Percentiles rank a stretch among this genome's conserved stretches.
Conservation (phyloP, 768 basidiomycete genomes). For the Ephemerocybe angulata region DNA sequence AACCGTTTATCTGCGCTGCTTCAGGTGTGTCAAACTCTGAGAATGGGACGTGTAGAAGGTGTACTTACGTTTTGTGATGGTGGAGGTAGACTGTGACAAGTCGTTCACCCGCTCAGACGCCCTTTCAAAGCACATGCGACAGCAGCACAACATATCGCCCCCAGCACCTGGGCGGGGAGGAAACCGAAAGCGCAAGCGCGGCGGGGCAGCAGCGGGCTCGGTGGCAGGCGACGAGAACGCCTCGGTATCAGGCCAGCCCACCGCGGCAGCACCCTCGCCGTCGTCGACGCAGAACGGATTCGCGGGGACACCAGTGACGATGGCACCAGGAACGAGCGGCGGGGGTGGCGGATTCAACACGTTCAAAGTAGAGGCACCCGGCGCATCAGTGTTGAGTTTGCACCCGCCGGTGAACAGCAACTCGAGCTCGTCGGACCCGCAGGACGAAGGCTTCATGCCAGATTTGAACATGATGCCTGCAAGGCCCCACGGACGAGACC, state of each 20-base stretch:
- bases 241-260: constrained; percentile 19
- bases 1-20: constrained; percentile 79
- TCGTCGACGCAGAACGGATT: constrained; percentile 12
- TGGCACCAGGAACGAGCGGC: constrained; percentile 6
- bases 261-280: constrained; percentile 21
- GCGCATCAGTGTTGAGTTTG: constrained; percentile 12
- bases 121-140: constrained; percentile 87
- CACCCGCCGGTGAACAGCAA: constrained; percentile 17
- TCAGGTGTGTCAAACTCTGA: constrained; percentile 53
- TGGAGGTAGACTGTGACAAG: constrained; percentile 78
- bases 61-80: constrained; percentile 10
- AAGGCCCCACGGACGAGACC: background rate
- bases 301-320: constrained; percentile 11
- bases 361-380: constrained; percentile 54
- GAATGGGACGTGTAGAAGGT: constrained; percentile 7
- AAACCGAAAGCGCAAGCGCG: constrained; percentile 65
- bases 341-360: constrained; percentile 51
- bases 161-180: constrained; percentile 73
- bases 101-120: constrained; percentile 95
- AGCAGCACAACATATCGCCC: constrained; percentile 77
- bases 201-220: constrained; percentile 29
- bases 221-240: constrained; percentile 17
- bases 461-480: constrained; percentile 1
- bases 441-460: constrained; percentile 2
- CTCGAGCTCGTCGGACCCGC: constrained; percentile 4